Conservation (phyloP, 108 stramenopile species). For the Nitzschia palea region DNA sequence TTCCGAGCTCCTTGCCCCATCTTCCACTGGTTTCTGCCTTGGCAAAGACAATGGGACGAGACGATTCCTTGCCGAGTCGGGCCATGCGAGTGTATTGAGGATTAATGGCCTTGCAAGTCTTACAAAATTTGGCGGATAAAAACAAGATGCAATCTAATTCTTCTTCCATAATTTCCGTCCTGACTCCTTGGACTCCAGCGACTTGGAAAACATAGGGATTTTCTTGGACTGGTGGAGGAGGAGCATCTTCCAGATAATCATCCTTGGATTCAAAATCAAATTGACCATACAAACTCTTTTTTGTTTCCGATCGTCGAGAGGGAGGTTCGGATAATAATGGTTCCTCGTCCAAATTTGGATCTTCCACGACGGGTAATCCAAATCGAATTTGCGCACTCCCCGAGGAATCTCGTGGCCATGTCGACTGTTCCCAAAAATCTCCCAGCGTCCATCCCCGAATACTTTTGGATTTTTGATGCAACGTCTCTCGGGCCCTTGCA, state of each 20-base stretch:
- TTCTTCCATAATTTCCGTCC: slow-evolving; percentile 44
- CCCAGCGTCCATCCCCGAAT: slow-evolving; percentile 68
- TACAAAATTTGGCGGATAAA: slow-evolving; percentile 75
- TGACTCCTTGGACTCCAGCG: slow-evolving; percentile 57
- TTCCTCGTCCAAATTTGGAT: slow-evolving; percentile 51
- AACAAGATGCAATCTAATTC: slow-evolving; percentile 66
- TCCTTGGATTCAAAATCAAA: neutral
- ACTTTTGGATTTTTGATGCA: slow-evolving; percentile 23
- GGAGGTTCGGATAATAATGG: slow-evolving; percentile 37
- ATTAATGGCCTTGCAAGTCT: slow-evolving; percentile 67
- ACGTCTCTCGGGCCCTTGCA: slow-evolving; percentile 20
- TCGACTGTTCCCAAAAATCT: slow-evolving; percentile 81
- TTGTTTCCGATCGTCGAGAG: neutral
- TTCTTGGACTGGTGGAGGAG: slow-evolving; percentile 17
- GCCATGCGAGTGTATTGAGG: slow-evolving; percentile 73
- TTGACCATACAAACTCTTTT: neutral
- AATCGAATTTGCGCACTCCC: slow-evolving; percentile 65
- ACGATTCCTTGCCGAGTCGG: slow-evolving; percentile 40
- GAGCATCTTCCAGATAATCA: neutral
- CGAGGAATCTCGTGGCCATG: slow-evolving; percentile 78
- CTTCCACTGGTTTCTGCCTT: slow-evolving; percentile 71
- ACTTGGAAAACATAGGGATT: slow-evolving; percentile 69
- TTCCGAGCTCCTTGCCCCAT: slow-evolving; percentile 64
- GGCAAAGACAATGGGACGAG: slow-evolving; percentile 52
- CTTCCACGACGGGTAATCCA: slow-evolving; percentile 69